phyloP scores from a whole-genome alignment of 1,284 basidiomycete species.

The Leccinum fallax region DNA sequence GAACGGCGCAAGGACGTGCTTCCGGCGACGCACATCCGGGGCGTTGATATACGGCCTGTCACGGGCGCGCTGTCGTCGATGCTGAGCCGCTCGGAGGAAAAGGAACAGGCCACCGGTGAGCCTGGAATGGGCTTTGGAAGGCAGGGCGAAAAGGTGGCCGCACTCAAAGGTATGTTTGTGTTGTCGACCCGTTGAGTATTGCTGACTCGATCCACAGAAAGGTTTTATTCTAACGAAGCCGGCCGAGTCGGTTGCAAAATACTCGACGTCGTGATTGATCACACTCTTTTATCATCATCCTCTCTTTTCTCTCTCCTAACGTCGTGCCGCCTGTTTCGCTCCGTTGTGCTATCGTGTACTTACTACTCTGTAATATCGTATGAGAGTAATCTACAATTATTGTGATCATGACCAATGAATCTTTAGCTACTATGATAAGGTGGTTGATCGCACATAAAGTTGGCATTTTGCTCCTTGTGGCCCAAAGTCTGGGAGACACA shows the following conservation, averaged over 20 bases:
- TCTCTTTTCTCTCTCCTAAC: conserved; percentile 9
- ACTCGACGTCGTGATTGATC: background rate
- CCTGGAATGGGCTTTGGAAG: conserved; percentile 75
- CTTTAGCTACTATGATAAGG: background rate
- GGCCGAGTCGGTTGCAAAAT: conserved; percentile 53
- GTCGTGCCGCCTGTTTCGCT: background rate
- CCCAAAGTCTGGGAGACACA: too few relatives aligned
- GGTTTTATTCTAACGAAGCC: conserved; percentile 56
- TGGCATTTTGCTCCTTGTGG: too few relatives aligned
- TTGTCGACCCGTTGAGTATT: background rate
- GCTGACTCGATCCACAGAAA: conserved; percentile 2
- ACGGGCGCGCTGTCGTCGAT: conserved; percentile 17
- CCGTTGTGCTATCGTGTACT: conserved; percentile 15
- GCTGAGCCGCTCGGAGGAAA: conserved; percentile 11
- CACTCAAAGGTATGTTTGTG: conserved; percentile 47
- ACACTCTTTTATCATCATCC: conserved; percentile 4
- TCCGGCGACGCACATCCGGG: conserved; percentile 42
- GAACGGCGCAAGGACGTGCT: conserved; percentile 59
- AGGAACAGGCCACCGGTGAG: conserved; percentile 26
- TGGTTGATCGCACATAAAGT: too few relatives aligned
- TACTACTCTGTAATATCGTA: background rate
- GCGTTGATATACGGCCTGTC: conserved; percentile 25
- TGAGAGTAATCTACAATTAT: background rate
- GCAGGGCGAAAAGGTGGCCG: conserved; percentile 75
- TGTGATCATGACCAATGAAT: background rate